phyloP scores from a whole-genome alignment of 345 rosid genomes.

The Anacardium occidentale region DNA sequence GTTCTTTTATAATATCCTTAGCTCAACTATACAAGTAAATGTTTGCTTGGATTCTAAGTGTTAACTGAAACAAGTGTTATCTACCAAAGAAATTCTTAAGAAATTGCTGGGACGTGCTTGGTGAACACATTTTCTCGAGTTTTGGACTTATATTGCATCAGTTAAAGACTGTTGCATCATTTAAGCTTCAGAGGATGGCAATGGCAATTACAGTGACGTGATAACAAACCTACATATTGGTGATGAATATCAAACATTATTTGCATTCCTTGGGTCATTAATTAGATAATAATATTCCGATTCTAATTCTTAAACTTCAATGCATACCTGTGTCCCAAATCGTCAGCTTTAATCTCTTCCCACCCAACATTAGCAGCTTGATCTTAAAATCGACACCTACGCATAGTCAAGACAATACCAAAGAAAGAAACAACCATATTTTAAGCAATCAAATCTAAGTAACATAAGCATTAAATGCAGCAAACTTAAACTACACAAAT shows the following conservation, averaged over 20 bases:
- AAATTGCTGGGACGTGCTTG: slow-evolving; percentile 7
- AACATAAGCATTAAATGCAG: not conserved
- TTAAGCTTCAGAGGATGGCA: slow-evolving; percentile 13
- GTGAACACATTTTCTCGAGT: slow-evolving; percentile 6
- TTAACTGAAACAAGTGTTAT: slow-evolving; percentile 2
- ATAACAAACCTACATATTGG: not conserved
- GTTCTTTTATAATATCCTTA: not conserved
- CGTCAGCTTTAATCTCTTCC: slow-evolving; percentile 83
- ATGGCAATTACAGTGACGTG: slow-evolving; percentile 12
- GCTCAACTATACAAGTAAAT: not conserved
- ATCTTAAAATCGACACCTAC: slow-evolving; percentile 98
- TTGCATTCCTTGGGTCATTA: not conserved
- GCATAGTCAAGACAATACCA: not conserved
- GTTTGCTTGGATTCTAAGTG: not conserved
- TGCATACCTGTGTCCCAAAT: slow-evolving; percentile 93
- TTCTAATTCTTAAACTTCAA: not conserved
- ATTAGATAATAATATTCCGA: not conserved
- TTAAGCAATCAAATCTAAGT: not conserved
- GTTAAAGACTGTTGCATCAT: slow-evolving; percentile 8
- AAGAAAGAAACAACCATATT: not conserved
- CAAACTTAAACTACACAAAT: not conserved
- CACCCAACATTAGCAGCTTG: slow-evolving; percentile 75
- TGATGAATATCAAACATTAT: slow-evolving; percentile 7
- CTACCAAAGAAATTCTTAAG: slow-evolving; percentile 1
- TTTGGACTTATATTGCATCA: not conserved